Base-by-base conservation (phyloP, 106 monocot genomes). In the Posidonia australis region DNA sequence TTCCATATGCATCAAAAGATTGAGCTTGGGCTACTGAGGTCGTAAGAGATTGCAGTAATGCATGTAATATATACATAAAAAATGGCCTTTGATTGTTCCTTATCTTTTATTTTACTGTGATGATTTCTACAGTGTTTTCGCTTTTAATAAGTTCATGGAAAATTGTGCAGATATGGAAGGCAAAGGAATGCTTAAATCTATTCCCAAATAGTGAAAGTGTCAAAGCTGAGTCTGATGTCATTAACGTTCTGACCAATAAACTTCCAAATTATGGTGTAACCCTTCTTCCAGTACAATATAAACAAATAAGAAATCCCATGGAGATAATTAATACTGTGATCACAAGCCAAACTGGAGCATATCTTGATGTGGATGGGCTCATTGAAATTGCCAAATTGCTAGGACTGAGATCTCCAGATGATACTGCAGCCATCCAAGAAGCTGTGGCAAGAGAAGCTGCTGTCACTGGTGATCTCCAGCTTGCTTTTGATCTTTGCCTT, bases 211-310 rank as follows among this genome's bases (percentile, higher is more conserved):
- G 80, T 71, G 80, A 63, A 46, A 78, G 16, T 67, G 80, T 82
- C 63, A 82, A 90, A 76, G 77, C 82, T 44, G 96, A 96, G 70
- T 72, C 77, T 62, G 80, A 83, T 78, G 57, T 90, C 21, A 90
- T 96, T 63, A 84, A 96, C 72, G 96, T 78, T 60, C 79, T 96
- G 12, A 96, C 90, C 20, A 67, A 64, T 28, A 82, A 80, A 74
- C 96, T 96, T 73, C 96, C 96, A 74, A 72, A 67, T 64, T 75
- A 87, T 67, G 90, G 96, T n/a, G 84, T 96, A 53, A 87, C 87
- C 77, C 77, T 96, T 72, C 90, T 96, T 56, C 96, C 96, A 21
- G 65, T 96, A 76, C 80, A 90, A 65, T 96, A 80, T 67, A 90
- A 64, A 59, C 96, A 96, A 68, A 80, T 90, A 72, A 80, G 79